These are phyloP conservation scores for Cladorrhinum samala DNA, from an alignment of 495 filamentous ascomycete species.

Conservation along the genomic window DNA sequence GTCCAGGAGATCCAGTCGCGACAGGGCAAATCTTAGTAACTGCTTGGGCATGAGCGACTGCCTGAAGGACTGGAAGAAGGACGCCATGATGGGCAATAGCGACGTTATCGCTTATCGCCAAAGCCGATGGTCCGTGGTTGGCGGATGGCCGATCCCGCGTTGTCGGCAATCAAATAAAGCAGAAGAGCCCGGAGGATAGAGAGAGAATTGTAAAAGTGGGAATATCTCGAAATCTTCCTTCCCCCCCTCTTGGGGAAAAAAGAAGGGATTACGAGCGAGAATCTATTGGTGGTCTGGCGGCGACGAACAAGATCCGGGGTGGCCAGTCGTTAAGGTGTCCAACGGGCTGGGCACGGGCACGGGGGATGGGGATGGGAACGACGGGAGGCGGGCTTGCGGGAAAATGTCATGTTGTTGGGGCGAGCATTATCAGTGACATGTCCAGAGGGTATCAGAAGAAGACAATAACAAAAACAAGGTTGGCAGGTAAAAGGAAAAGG, in stretches of 20 bases:
- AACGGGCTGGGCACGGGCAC: background rate
- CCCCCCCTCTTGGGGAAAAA: background rate
- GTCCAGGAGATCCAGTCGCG: conserved; percentile 74
- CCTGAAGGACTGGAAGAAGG: conserved; percentile 59
- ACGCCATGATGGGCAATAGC: conserved; percentile 36
- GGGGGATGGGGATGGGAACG: background rate
- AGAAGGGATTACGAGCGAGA: background rate
- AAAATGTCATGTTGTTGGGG: conserved; percentile 27
- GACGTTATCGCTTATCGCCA: conserved; percentile 5
- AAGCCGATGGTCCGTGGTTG: background rate
- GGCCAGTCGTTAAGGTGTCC: conserved; percentile 3
- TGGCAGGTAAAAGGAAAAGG: background rate
- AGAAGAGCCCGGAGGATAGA: no score
- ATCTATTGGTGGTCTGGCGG: background rate
- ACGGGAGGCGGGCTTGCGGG: conserved; percentile 8
- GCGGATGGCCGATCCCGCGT: background rate
- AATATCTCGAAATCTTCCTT: no score
- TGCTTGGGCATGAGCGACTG: conserved; percentile 70
- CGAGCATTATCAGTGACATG: conserved; percentile 15
- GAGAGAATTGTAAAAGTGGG: background rate
- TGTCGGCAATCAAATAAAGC: no score
- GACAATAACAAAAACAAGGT: background rate
- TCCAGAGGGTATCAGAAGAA: background rate
- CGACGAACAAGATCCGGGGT: background rate
- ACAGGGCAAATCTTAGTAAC: conserved; percentile 72